phyloP scores from a whole-genome alignment of 1,284 basidiomycete species.

The Fomes fomentarius region DNA sequence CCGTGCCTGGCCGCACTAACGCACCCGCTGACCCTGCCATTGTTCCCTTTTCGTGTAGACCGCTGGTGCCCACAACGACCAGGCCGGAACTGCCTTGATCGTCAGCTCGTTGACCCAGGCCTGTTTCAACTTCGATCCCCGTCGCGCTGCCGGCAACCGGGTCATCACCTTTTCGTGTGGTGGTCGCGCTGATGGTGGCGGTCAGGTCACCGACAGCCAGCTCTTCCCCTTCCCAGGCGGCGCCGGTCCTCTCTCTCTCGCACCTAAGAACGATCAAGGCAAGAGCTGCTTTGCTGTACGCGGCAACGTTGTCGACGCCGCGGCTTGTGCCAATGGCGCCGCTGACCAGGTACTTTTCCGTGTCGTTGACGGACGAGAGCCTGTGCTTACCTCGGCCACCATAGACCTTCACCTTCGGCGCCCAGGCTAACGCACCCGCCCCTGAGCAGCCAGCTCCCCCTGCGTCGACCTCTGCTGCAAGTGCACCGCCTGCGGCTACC shows the following conservation, averaged over 20 bases:
- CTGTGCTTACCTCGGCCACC: not conserved
- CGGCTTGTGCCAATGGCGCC: not conserved
- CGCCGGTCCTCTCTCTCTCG: conserved; percentile 1
- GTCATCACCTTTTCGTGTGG: conserved; percentile 9
- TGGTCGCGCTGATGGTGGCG: conserved; percentile 9
- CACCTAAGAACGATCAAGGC: conserved; percentile 2
- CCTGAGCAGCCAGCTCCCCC: not conserved
- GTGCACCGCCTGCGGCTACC: not conserved
- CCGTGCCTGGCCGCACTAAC: conserved; percentile 7
- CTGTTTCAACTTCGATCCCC: conserved; percentile 11
- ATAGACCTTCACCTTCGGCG: conserved; percentile 3
- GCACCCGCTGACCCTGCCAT: too few relatives aligned
- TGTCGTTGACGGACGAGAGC: not conserved
- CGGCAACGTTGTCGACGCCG: not conserved
- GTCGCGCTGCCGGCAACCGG: conserved; percentile 8
- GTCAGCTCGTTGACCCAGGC: conserved; percentile 6
- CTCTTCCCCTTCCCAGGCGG: conserved; percentile 8
- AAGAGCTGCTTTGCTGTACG: not conserved
- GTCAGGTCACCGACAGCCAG: conserved; percentile 6
- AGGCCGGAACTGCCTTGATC: conserved; percentile 1
- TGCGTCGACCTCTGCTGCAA: not conserved
- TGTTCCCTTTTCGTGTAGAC: too few relatives aligned
- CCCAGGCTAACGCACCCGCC: not conserved
- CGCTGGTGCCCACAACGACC: conserved; percentile 5
- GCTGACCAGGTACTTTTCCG: not conserved